Evolutionary conservation across 1,284 basidiomycete genomes (phyloP).

Genomic region (Moniliella sp.): DNA sequence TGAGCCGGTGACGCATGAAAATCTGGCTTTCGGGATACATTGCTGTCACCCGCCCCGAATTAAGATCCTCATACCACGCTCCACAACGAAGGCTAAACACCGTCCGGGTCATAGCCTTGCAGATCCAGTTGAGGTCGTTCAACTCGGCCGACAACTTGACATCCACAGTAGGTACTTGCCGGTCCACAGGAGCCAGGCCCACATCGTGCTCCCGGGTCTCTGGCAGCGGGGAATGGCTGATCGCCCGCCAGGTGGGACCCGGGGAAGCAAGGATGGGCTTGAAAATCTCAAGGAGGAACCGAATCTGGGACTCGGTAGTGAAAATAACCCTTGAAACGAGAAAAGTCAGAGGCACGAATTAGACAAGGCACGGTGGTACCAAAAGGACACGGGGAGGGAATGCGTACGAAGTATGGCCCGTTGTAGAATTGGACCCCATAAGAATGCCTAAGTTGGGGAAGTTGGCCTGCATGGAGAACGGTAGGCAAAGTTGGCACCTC

Average conservation of each 20-base stretch:
- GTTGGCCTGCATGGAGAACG: slow-evolving; percentile 1
- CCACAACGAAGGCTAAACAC: slow-evolving; percentile 19
- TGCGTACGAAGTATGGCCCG: slow-evolving; percentile 10
- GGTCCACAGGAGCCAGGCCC: neutral
- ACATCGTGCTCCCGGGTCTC: slow-evolving; percentile 7
- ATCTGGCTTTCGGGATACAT: slow-evolving; percentile 27
- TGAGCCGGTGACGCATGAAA: slow-evolving; percentile 10
- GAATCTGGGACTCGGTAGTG: too few species aligned
- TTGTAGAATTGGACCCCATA: slow-evolving; percentile 1
- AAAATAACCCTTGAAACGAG: too few species aligned
- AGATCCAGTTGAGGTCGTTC: slow-evolving; percentile 22
- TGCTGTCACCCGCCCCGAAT: slow-evolving; percentile 14
- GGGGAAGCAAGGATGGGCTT: too few species aligned
- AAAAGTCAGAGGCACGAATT: too few species aligned
- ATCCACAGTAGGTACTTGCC: neutral
- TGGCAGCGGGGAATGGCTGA: slow-evolving; percentile 18
- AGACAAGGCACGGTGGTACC: too few species aligned
- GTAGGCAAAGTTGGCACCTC: too few species aligned
- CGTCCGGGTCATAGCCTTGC: slow-evolving; percentile 12
- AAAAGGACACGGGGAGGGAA: slow-evolving; percentile 14
- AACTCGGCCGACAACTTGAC: neutral
- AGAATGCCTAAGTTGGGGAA: slow-evolving; percentile 1
- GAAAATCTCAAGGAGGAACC: too few species aligned
- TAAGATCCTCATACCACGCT: slow-evolving; percentile 22
- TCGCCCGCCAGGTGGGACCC: slow-evolving; percentile 9